phyloP scores from a whole-genome alignment of 2,329 filamentous ascomycete genomes.

The Fusarium azukiicola region DNA sequence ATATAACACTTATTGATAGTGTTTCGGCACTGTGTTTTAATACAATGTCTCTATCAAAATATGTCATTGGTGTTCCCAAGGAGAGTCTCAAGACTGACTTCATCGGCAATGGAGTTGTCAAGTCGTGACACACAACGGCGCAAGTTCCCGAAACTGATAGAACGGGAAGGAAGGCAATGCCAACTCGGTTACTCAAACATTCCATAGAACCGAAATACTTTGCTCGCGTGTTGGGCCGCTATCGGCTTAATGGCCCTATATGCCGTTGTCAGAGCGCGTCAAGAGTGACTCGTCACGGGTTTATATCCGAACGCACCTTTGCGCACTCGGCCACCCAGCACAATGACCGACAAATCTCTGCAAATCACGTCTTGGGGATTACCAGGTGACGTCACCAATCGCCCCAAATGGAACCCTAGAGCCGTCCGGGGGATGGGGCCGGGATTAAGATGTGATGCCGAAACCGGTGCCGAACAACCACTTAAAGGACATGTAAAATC shows the following conservation, averaged over 20 bases:
- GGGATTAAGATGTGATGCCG: constrained; percentile 31
- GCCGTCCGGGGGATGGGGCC: neutral
- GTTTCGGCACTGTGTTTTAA: no score
- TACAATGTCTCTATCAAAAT: no score
- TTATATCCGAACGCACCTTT: constrained; percentile 1
- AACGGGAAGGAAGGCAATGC: neutral
- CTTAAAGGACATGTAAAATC: constrained; percentile 20
- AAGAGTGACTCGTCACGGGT: neutral
- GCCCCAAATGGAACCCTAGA: neutral
- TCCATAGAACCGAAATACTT: neutral
- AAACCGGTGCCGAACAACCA: constrained; percentile 27
- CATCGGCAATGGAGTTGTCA: no score
- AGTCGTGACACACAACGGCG: no score
- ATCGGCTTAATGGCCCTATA: neutral
- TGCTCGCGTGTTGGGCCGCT: neutral
- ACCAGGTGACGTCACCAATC: constrained; percentile 4
- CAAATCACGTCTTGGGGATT: neutral
- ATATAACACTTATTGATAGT: no score
- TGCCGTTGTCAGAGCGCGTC: neutral
- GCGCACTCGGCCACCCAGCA: neutral
- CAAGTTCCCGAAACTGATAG: no score
- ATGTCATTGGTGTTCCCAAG: no score
- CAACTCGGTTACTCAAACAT: neutral
- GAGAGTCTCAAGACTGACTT: no score
- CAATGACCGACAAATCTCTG: constrained; percentile 1